A percentile compares a stretch with the other conserved stretches of the same genome.
phyloP scores from a whole-genome alignment of 164 flowering plant species.

The Vitis cinerea region DNA sequence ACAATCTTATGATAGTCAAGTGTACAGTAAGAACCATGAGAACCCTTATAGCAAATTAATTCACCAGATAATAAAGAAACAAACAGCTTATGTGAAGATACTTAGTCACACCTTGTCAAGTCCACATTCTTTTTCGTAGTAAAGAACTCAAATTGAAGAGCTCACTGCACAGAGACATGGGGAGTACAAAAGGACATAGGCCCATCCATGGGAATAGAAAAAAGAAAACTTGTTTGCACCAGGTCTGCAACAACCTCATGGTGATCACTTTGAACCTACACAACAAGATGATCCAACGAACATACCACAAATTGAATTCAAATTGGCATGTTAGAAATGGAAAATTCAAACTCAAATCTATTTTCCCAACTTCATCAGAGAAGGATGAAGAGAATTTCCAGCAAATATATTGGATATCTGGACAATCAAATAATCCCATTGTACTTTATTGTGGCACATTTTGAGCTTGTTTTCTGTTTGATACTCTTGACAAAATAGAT shows the following conservation, averaged over 20 bases:
- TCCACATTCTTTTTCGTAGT: conserved; percentile 86
- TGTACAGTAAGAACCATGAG: background rate
- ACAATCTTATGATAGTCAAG: too few species aligned
- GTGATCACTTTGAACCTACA: conserved; percentile 89
- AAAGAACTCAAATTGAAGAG: conserved; percentile 88
- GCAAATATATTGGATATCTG: too few species aligned
- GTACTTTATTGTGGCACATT: too few species aligned
- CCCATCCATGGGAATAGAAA: conserved; percentile 95
- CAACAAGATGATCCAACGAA: conserved; percentile 2
- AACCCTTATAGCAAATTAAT: background rate
- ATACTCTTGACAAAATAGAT: too few species aligned
- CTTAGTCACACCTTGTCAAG: conserved; percentile 71
- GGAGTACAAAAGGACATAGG: conserved; percentile 96
- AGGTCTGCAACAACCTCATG: conserved; percentile 96
- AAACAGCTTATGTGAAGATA: background rate
- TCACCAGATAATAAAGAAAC: background rate
- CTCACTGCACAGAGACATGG: conserved; percentile 86
- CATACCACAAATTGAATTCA: background rate
- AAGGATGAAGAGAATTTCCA: too few species aligned
- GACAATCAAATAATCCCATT: too few species aligned
- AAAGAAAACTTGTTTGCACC: conserved; percentile 91
- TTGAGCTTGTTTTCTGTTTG: too few species aligned
- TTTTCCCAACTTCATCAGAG: too few species aligned
- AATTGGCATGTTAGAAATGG: too few species aligned
- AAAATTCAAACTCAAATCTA: too few species aligned